A percentile compares a stretch with the other conserved stretches of the same genome.
phyloP scores from a whole-genome alignment of 176 grass and related monocot species.

The Carex scoparia region DNA sequence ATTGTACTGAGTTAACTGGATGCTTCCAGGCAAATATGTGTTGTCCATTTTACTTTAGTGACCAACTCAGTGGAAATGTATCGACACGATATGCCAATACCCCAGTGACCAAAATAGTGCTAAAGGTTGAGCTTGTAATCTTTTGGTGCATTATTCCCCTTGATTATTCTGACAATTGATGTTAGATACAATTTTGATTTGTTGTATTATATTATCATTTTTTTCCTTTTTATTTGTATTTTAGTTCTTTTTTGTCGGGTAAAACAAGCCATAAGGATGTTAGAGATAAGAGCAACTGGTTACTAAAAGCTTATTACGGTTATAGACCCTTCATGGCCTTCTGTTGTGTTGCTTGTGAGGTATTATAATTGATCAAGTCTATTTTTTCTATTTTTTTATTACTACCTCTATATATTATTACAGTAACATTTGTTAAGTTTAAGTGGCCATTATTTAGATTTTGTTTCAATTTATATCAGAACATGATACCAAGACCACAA shows the following conservation, averaged over 20 bases:
- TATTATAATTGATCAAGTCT: conserved; percentile 15
- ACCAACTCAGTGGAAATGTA: not conserved
- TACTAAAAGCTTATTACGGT: conserved; percentile 81
- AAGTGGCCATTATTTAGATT: not conserved
- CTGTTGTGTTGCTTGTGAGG: conserved; percentile 96
- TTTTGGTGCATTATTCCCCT: not conserved
- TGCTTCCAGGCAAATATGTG: not conserved
- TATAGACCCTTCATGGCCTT: conserved; percentile 85
- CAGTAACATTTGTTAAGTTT: not conserved
- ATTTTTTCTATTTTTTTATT: conserved; percentile 6
- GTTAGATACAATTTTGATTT: not conserved
- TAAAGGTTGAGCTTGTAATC: not conserved
- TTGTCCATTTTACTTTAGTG: not conserved
- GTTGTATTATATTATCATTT: conserved; percentile 12
- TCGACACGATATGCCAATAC: not conserved
- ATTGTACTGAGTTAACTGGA: not conserved
- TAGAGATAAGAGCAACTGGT: conserved; percentile 70
- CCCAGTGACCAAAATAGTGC: not conserved
- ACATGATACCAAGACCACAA: not conserved
- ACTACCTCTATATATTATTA: not conserved
- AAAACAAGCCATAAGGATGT: conserved; percentile 97
- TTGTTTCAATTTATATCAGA: not conserved
- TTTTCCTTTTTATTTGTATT: conserved; percentile 15
- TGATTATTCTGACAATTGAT: not conserved
- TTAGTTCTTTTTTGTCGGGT: conserved; percentile 82